Percentiles rank a stretch among this genome's conserved stretches.
Evolutionary conservation across 768 basidiomycete genomes (phyloP).

Genomic region (Suillus clintonianus): DNA sequence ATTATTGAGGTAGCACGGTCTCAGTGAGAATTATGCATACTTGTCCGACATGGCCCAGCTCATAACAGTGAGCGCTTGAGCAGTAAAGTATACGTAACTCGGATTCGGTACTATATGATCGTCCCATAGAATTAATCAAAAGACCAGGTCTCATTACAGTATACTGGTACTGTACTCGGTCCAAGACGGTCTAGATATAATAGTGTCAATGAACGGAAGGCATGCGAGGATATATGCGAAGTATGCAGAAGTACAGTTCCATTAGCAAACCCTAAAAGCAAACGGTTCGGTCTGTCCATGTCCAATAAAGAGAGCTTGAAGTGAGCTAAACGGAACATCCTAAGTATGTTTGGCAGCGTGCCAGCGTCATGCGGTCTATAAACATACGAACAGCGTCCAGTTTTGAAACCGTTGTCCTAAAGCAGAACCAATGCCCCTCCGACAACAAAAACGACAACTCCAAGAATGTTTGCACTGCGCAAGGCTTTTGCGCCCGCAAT

Average conservation of each 20-base stretch:
- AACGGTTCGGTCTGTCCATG: constrained; percentile 15
- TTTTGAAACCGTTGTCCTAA: constrained; percentile 24
- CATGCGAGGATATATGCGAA: constrained; percentile 18
- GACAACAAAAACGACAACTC: constrained; percentile 46
- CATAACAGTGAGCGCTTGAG: background rate
- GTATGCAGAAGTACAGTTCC: constrained; percentile 19
- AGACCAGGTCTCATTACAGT: background rate
- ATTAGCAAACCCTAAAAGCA: constrained; percentile 16
- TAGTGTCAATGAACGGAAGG: constrained; percentile 27
- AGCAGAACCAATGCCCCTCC: constrained; percentile 50
- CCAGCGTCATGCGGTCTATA: background rate
- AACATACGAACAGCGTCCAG: constrained; percentile 1
- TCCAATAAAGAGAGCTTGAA: constrained; percentile 2
- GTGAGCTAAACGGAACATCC: background rate
- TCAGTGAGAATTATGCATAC: background rate
- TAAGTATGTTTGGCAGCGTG: background rate
- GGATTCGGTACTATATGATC: background rate
- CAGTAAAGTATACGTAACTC: background rate
- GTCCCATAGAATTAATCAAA: background rate
- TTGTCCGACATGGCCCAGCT: background rate
- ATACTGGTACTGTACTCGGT: background rate
- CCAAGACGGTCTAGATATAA: background rate
- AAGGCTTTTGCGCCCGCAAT: constrained; percentile 57
- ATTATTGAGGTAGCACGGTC: background rate
- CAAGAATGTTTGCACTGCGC: constrained; percentile 46